Evolutionary conservation across 2,329 filamentous ascomycete genomes (phyloP).

Genomic region (Monosporascus sp.): DNA sequence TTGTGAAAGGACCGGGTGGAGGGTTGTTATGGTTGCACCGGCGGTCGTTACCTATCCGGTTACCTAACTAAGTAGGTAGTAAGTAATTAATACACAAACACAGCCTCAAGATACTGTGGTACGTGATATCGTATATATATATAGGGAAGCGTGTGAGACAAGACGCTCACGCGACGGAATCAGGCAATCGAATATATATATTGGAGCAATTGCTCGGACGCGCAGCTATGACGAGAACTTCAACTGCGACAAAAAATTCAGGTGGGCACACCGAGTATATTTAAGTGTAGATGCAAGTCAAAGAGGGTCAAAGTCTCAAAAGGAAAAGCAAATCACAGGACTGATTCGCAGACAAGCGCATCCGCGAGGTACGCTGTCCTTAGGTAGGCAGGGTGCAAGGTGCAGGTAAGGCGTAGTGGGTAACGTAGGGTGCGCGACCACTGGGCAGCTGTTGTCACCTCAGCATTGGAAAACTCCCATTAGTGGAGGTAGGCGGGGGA

Average conservation of each 20-base stretch:
- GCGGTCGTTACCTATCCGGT: slow-evolving; percentile 5
- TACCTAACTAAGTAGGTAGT: too few relatives aligned
- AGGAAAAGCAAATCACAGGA: neutral
- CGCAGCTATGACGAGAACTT: too few relatives aligned
- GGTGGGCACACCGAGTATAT: neutral
- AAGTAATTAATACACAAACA: too few relatives aligned
- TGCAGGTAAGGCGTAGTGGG: neutral
- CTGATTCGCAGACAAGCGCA: neutral
- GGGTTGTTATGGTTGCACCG: slow-evolving; percentile 10
- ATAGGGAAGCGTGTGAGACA: too few relatives aligned
- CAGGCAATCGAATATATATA: too few relatives aligned
- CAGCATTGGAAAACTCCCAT: neutral
- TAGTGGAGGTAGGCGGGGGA: neutral
- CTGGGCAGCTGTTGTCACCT: neutral
- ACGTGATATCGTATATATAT: neutral
- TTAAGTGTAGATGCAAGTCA: neutral
- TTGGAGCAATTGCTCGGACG: too few relatives aligned
- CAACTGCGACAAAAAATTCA: neutral
- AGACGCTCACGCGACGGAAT: too few relatives aligned
- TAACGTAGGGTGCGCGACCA: neutral
- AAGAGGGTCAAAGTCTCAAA: neutral
- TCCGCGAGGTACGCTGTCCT: neutral
- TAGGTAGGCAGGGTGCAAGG: neutral
- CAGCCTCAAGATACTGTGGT: neutral
- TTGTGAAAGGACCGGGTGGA: slow-evolving; percentile 1